Percentiles rank a stretch among this genome's conserved stretches.
These are phyloP conservation scores for Marsdenia floribunda DNA, from an alignment of 257 asterid species.

Conservation along the genomic window DNA sequence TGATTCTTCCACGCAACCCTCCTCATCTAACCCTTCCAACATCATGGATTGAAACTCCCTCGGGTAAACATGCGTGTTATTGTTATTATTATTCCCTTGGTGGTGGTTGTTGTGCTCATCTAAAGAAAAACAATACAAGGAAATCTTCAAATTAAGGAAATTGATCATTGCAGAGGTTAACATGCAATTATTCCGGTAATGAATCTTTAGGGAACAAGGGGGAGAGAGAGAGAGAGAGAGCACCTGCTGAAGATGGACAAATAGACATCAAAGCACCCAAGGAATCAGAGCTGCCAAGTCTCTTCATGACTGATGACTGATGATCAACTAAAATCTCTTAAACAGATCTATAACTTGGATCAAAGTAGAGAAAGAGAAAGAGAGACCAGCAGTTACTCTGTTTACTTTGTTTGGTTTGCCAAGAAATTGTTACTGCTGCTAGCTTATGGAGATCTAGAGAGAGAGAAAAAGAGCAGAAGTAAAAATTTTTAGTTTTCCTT, in stretches of 20 bases:
- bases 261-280: conserved; percentile 81
- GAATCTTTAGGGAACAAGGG: too few species aligned
- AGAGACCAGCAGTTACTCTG: neutral
- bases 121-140: neutral
- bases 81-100: conserved; percentile 24
- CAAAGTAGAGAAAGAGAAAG: neutral
- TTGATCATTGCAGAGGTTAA: too few species aligned
- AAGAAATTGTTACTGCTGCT: neutral
- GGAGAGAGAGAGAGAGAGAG: neutral
- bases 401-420: neutral
- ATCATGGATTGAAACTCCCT: conserved; percentile 69
- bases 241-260: conserved; percentile 90
- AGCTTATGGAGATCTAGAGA: neutral
- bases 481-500: neutral
- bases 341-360: conserved; percentile 5
- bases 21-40: conserved; percentile 76
- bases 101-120: conserved; percentile 36
- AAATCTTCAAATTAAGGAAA: neutral
- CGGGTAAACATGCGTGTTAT: conserved; percentile 36
- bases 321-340: conserved; percentile 11
- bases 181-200: too few species aligned
- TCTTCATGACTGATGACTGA: conserved; percentile 54
- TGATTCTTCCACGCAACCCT: conserved; percentile 59
- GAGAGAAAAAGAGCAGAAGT: neutral
- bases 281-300: conserved; percentile 67